These are phyloP conservation scores for Arbutus unedo DNA, from an alignment of 148 eudicot genomes.

Conservation along the genomic window DNA sequence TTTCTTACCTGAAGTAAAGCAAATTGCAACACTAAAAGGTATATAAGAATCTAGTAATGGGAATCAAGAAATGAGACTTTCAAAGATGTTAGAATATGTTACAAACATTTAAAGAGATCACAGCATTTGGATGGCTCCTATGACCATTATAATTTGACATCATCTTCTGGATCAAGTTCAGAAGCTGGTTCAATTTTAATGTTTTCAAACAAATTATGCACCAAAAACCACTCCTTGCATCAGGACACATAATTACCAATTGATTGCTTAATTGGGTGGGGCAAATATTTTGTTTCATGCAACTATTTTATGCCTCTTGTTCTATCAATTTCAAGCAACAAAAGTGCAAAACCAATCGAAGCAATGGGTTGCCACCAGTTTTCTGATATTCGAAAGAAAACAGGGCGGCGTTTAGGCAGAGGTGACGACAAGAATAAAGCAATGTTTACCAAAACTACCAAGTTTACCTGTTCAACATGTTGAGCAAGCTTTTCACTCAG, in stretches of 20 bases:
- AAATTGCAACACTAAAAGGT: background rate
- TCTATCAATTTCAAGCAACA: background rate
- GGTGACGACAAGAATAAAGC: background rate
- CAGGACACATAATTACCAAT: background rate
- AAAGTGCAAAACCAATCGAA: background rate
- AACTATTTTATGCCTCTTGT: background rate
- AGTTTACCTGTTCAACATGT: constrained; percentile 87
- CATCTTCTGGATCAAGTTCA: background rate
- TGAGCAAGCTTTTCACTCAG: constrained; percentile 82
- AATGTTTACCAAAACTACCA: background rate
- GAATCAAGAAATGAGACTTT: background rate
- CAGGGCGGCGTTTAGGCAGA: background rate
- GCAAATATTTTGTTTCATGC: background rate
- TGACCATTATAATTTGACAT: background rate
- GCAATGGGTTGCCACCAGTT: background rate
- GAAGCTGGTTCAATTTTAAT: background rate
- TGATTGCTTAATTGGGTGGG: background rate
- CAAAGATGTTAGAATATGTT: background rate
- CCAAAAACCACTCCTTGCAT: background rate
- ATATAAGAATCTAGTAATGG: background rate
- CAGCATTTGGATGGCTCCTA: background rate
- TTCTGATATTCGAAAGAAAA: background rate
- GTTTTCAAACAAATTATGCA: background rate
- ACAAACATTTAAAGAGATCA: background rate
- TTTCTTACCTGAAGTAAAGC: background rate